Evolutionary conservation across 1,284 basidiomycete species (phyloP).

Genomic region (Fomitopsis schrenkii): DNA sequence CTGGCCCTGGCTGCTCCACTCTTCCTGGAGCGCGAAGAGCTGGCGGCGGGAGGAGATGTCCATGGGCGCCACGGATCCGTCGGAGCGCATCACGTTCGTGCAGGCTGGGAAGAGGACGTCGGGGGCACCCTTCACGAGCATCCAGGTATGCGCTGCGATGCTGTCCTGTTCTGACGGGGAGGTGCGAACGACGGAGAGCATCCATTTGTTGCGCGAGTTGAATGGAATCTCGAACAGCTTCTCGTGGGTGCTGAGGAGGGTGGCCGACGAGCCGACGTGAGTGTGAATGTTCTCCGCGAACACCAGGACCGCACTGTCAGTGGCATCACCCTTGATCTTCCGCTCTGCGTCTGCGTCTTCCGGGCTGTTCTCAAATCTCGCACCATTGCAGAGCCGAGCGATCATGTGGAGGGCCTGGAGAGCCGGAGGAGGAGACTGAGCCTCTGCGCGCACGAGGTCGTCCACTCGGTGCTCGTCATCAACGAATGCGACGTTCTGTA

Average conservation of each 20-base stretch:
- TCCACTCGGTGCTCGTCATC: conserved; percentile 26
- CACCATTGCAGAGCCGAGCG: conserved; percentile 59
- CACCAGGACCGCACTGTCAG: conserved; percentile 60
- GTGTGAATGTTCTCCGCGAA: conserved; percentile 46
- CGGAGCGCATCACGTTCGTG: conserved; percentile 32
- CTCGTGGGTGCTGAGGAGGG: conserved; percentile 23
- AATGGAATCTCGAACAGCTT: conserved; percentile 48
- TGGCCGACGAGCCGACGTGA: conserved; percentile 17
- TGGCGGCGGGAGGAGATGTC: conserved; percentile 21
- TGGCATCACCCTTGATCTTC: conserved; percentile 57
- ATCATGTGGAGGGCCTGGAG: conserved; percentile 37
- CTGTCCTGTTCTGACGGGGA: conserved; percentile 10
- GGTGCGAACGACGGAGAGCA: conserved; percentile 41
- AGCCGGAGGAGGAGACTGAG: conserved; percentile 13
- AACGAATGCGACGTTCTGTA: conserved; percentile 40
- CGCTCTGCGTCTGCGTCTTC: conserved; percentile 30
- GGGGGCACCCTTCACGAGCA: conserved; percentile 56
- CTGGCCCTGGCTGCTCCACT: conserved; percentile 55
- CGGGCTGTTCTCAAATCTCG: conserved; percentile 44
- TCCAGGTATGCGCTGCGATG: conserved; percentile 16
- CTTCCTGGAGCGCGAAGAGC: conserved; percentile 38
- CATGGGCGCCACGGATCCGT: conserved; percentile 34
- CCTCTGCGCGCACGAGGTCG: too few species aligned
- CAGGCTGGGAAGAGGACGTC: conserved; percentile 54
- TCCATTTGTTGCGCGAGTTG: conserved; percentile 68